phyloP scores from a whole-genome alignment of 768 basidiomycete species.

The Russula sp. region DNA sequence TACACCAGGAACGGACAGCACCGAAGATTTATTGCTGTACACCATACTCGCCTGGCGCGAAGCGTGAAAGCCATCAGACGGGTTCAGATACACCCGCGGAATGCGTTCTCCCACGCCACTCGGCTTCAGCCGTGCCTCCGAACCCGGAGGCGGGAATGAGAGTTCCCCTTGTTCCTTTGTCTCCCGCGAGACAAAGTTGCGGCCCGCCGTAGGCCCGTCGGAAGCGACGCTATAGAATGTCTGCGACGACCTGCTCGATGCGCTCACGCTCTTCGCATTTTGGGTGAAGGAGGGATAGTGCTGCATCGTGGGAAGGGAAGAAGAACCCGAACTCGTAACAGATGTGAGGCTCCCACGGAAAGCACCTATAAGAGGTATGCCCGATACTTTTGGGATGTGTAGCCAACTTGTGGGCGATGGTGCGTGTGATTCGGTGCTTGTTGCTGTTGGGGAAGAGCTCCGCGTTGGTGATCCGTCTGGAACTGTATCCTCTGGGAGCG shows the following conservation, averaged over 20 bases:
- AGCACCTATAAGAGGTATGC: constrained; percentile 28
- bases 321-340: constrained; percentile 6
- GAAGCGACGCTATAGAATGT: constrained; percentile 25
- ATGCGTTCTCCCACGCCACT: constrained; percentile 21
- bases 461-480: background rate
- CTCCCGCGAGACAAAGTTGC: background rate
- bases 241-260: constrained; percentile 20
- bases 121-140: constrained; percentile 8
- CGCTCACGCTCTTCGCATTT: constrained; percentile 7
- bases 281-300: constrained; percentile 28
- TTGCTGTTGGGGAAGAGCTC: constrained; percentile 12
- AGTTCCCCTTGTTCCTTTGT: constrained; percentile 23
- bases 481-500: constrained; percentile 25
- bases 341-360: constrained; percentile 29
- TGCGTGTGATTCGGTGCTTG: constrained; percentile 3
- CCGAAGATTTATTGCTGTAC: constrained; percentile 9
- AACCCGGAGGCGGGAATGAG: background rate
- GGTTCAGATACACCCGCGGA: constrained; percentile 10
- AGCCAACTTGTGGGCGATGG: constrained; percentile 25
- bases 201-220: background rate
- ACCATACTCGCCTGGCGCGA: constrained; percentile 29
- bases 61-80: background rate
- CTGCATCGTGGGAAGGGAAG: constrained; percentile 27
- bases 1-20: constrained; percentile 3
- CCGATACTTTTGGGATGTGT: constrained; percentile 25